Base-by-base conservation (phyloP, 78 protist species). In the Acrasis kona region DNA sequence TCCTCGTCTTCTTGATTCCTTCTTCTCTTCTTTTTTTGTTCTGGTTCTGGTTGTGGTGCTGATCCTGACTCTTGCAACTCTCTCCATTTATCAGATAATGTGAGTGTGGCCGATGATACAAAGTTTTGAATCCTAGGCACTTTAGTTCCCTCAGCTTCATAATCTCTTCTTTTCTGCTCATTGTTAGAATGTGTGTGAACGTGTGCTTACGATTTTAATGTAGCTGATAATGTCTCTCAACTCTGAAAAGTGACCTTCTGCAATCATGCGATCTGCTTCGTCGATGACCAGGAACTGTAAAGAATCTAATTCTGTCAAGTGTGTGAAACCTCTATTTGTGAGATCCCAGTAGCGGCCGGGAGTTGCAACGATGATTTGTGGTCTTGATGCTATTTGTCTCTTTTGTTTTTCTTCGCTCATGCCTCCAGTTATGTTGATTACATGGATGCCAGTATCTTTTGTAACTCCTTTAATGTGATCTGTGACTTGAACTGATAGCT, bases 401-500 rank as follows among this genome's bases (percentile, higher is more conserved):
- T 64, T 57, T 68, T 89, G 93, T 70, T 84, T 89, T 65, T 72
- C 82, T 36, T 31, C 19, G 10, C 89, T 70, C 79, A 89, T 74
- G 64, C 93, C 93, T 41, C 93, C 93, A 42, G 86, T 87, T 30
- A 89, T 41, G 7, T 28, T 31, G 36, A 8, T 5, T 8, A 5
- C 30, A 27, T 37, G 37, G 72, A 9, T 2, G 4, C 38, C 4
- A 31, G 85, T 81, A 31, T n/a, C 27, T 30, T 32, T 19, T 4
- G 76, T n/a, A 36, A 87, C 58, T 38, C 77, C 35, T 70, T 79
- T 76, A 36, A 89, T 37, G 67, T 84, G 87, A 37, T 82, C 61
- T 2, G 71, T 31, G 66, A 92, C 92, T 70, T 97, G 99, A 61
- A 80, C 29, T n/a, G 98, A 98, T 28, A 98, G 89, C 84, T 96